A percentile compares a stretch with the other conserved stretches of the same genome.
These are phyloP conservation scores for Leishmania guyanensis DNA, from an alignment of 208 protist species.

Conservation along the genomic window DNA sequence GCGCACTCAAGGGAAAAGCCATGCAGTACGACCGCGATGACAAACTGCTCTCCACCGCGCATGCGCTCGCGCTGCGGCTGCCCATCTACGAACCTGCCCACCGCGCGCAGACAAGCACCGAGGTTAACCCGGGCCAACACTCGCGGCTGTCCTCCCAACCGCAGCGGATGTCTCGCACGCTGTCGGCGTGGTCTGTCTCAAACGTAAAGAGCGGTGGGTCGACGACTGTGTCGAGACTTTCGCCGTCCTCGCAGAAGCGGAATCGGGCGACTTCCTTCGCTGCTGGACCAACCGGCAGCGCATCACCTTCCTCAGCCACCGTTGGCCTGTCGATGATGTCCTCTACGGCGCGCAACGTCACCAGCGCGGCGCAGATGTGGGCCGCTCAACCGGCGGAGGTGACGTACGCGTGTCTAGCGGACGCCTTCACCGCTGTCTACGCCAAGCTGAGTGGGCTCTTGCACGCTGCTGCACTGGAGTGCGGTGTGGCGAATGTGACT, in stretches of 20 bases:
- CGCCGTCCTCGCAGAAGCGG: neutral
- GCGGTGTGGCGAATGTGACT: constrained; percentile 27
- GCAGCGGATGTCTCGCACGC: constrained; percentile 7
- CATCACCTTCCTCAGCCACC: neutral
- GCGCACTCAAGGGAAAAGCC: constrained; percentile 58
- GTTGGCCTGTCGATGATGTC: neutral
- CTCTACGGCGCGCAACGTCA: neutral
- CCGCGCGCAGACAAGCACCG: neutral
- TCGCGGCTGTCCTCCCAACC: neutral
- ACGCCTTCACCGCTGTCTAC: constrained; percentile 56
- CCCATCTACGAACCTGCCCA: constrained; percentile 21
- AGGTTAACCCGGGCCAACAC: constrained; percentile 2
- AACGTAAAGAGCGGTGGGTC: constrained; percentile 11
- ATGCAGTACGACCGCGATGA: constrained; percentile 53
- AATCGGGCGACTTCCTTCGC: neutral
- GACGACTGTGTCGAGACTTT: neutral
- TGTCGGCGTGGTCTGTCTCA: constrained; percentile 20
- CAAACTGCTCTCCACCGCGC: constrained; percentile 37
- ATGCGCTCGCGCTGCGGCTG: constrained; percentile 39
- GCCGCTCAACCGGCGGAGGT: constrained; percentile 27
- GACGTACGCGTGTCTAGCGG: constrained; percentile 40
- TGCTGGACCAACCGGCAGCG: neutral
- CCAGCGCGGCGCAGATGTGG: constrained; percentile 35
- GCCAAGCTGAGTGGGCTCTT: constrained; percentile 34
- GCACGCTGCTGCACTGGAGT: constrained; percentile 34